Conservation (phyloP, 1,284 basidiomycete species). For the Cutaneotrichosporon cutaneum region DNA sequence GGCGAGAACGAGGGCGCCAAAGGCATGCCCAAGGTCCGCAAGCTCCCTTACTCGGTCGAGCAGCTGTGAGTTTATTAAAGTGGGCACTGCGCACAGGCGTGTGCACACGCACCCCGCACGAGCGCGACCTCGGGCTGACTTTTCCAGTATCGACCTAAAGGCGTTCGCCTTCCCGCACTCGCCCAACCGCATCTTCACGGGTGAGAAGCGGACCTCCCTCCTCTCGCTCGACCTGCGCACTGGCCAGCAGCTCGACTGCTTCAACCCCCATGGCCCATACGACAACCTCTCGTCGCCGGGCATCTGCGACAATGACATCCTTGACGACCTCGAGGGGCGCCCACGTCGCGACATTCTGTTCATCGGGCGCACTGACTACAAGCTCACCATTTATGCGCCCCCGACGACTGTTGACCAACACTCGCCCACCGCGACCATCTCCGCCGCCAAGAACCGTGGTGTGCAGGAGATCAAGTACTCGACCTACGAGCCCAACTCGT, state of each 20-base stretch:
- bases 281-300: slow-evolving; percentile 32
- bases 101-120: background rate
- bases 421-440: slow-evolving; percentile 8
- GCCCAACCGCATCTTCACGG: slow-evolving; percentile 49
- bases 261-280: slow-evolving; percentile 30
- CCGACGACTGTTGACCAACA: slow-evolving; percentile 12
- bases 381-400: slow-evolving; percentile 35
- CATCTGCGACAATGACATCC: slow-evolving; percentile 39
- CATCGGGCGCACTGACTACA: slow-evolving; percentile 49
- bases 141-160: slow-evolving; percentile 47
- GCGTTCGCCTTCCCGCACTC: slow-evolving; percentile 51
- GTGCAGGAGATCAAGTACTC: slow-evolving; percentile 49
- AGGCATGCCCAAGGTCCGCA: slow-evolving; percentile 43
- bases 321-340: slow-evolving; percentile 45
- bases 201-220: slow-evolving; percentile 50
- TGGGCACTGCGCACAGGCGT: background rate
- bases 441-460: slow-evolving; percentile 20
- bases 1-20: slow-evolving; percentile 29
- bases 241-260: slow-evolving; percentile 48
- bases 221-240: slow-evolving; percentile 50
- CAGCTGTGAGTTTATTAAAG: slow-evolving; percentile 43
- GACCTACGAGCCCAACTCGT: slow-evolving; percentile 50
- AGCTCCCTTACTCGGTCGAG: slow-evolving; percentile 50
- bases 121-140: background rate
- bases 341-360: slow-evolving; percentile 41